Evolutionary conservation across 805 yeast species (phyloP), one percentile per base, ranked within the genome.

Genomic region (Lachancea quebecensis): DNA sequence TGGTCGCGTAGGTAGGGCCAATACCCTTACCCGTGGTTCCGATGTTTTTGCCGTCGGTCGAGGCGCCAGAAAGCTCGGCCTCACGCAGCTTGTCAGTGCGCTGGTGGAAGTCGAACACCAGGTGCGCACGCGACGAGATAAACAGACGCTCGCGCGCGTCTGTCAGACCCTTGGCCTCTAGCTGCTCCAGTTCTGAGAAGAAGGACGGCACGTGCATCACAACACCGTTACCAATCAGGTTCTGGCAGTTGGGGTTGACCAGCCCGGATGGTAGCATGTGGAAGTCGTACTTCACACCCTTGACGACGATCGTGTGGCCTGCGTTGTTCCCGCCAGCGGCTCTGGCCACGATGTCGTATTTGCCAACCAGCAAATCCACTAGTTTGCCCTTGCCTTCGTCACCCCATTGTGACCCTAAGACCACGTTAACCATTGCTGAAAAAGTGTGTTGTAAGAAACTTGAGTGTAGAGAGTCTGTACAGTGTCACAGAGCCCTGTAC

Each of bases 241-340:
- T 93, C 57, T 74, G 70, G 71, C 99, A 93, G 47, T 85, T 83
- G 50, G 93, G 89, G 66, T 93, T 93, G 49, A 93, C 95, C 52
- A 93, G 77, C n/a, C 99, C 99, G 9, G 96, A 87, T 15, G 99
- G 99, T 51, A 93, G 78, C 96, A 93, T 91, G 71, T 93, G 99
- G 83, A 93, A 93, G 67, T 93, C 99, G 65, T 90, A 93, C 69
- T 89, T 91, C 59, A 75, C 76, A 38, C 81, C 83, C 49, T 81
- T 81, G 42, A 89, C 99, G 40, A 93, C 97, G 60, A 93, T 93
- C 37, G 99, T 93, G 67, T 93, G 99, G 31, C 99, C 99, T 27
- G 99, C 99, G 65, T 93, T 93, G 74, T 93, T 93, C 62, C 99
- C 99, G 68, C 99, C 99, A 65, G 85, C 90, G 70, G 98, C 91